Evolutionary conservation across 2,329 filamentous ascomycete genomes (phyloP), one percentile per base, ranked within the genome.

Genomic region (Aureobasidium sp.): DNA sequence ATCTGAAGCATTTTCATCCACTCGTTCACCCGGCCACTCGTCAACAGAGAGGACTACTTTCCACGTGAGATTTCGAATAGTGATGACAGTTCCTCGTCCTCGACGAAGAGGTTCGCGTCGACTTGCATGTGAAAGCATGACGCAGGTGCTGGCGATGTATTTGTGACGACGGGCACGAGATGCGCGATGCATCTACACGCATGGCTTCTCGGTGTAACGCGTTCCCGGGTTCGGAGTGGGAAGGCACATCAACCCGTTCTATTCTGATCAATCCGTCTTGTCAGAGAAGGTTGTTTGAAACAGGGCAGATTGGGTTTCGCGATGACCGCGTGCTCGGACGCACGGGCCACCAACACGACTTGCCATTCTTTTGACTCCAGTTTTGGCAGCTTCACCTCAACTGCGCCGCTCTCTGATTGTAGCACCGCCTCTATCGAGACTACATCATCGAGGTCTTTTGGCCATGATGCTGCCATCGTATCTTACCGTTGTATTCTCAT

Each of bases 391-490:
- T 46, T 44, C 42, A 59, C 36, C 20, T 42, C 39, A 12, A 60
- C 57, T 60, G 57, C 57, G 57, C 57, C 57, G 47, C 57, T 42
- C 20, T n/a, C 10, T 42, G 26, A 20, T 32, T 23, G 57, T 51
- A 42, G 57, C 57, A 60, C 57, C 29, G 57, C 57, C 36, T 51
- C 26, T 17, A 26, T 23, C 12, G 27, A 17, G 20, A 51, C 44
- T 27, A 58, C 55, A 58, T 58, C 53, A 57, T 29, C 42, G 26
- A 37, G 15, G n/a, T 39, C 12, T 44, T 44, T 37, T 48, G 53
- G n/a, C n/a, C 10, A 15, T 46, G 55, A 58, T 48, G 55, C 55
- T 48, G 55, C 42, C 55, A 47, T 57, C 41, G 41, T 27, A 57
- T 48, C 27, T 39, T 32, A 32, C 41, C 23, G 55, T 47, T 39